Percentiles rank a stretch among this genome's conserved stretches.
These are phyloP conservation scores for Kurtzmaniella cleridarum DNA, from an alignment of 805 yeast species.

Conservation along the genomic window DNA sequence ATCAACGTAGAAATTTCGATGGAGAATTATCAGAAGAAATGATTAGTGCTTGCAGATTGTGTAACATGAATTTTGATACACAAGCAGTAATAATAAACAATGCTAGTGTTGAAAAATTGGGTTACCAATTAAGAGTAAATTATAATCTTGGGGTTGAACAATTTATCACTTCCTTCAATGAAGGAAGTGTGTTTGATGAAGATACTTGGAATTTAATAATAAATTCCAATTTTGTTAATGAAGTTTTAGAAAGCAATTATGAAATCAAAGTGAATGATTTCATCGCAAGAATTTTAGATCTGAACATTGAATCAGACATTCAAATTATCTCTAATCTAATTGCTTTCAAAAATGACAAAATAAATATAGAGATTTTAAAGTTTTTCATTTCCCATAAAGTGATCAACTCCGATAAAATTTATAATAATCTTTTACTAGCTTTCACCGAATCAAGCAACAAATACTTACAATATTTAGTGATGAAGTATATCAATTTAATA, in stretches of 20 bases:
- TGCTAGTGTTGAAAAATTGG: slow-evolving; percentile 9
- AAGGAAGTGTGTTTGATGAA: slow-evolving; percentile 26
- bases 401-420: background rate
- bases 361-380: slow-evolving; percentile 18
- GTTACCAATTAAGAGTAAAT: slow-evolving; percentile 21
- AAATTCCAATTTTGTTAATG: slow-evolving; percentile 21
- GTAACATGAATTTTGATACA: slow-evolving; percentile 2
- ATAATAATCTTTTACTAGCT: background rate
- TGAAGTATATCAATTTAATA: slow-evolving; percentile 1
- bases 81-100: slow-evolving; percentile 1
- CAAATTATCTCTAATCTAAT: slow-evolving; percentile 13
- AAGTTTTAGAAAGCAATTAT: slow-evolving; percentile 12
- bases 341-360: slow-evolving; percentile 18
- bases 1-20: background rate
- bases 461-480: slow-evolving; percentile 12
- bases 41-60: slow-evolving; percentile 7
- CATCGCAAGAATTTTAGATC: slow-evolving; percentile 17
- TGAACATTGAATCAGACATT: slow-evolving; percentile 9
- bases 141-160: slow-evolving; percentile 17
- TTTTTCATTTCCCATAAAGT: slow-evolving; percentile 6
- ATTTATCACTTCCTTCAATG: slow-evolving; percentile 22
- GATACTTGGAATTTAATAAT: slow-evolving; percentile 28
- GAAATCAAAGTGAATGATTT: slow-evolving; percentile 15
- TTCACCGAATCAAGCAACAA: slow-evolving; percentile 12
- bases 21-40: slow-evolving; percentile 1